Base-by-base conservation (phyloP, 2,329 filamentous ascomycete genomes). In the Aureobasidium sp. region DNA sequence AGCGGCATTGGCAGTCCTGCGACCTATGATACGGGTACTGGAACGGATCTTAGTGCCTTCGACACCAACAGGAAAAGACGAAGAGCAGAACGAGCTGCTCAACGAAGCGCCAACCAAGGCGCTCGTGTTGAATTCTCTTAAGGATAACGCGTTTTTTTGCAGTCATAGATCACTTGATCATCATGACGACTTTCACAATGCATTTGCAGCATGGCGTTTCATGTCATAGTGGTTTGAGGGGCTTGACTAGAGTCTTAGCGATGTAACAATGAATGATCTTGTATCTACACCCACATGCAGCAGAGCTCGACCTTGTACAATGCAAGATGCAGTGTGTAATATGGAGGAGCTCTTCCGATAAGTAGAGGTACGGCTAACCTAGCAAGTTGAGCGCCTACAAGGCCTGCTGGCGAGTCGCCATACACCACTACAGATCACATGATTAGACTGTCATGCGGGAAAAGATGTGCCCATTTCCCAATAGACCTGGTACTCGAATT, bases 51-150 rank as follows among this genome's bases (percentile, higher is more conserved):
- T 10, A 74, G 72, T 66, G 69, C 80, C 62, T 83, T 82, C 67
- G 82, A 80, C 1, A 81, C 77, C 63, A 83, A 83, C 67, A 75
- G 82, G 52, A 71, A 79, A 61, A 72, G 82, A 63, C 74, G 82
- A 68, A 74, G 82, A 59, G 82, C 81, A 17, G 81, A 84, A 68
- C 71, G 82, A 64, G 79, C 80, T 57, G 59, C 64, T 5, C 53
- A 62, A 32, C 37, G 56, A 34, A 50, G 36, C 29, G 63, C 63
- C 26, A 37, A 61, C 20, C 47, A 56, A 61, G 61, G 62, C 29
- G 44, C 62, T 34, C 53, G 62, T n/a, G 62, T 63, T 5, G 62
- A 63, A 17, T 63, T 63, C 17, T 50, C 61, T 4, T 62, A n/a
- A 57, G n/a, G 3, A 13, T 8, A 17, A 48, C 20, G 46, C 17